Base-by-base conservation (phyloP, 768 basidiomycete species). In the Amanita exitialis region DNA sequence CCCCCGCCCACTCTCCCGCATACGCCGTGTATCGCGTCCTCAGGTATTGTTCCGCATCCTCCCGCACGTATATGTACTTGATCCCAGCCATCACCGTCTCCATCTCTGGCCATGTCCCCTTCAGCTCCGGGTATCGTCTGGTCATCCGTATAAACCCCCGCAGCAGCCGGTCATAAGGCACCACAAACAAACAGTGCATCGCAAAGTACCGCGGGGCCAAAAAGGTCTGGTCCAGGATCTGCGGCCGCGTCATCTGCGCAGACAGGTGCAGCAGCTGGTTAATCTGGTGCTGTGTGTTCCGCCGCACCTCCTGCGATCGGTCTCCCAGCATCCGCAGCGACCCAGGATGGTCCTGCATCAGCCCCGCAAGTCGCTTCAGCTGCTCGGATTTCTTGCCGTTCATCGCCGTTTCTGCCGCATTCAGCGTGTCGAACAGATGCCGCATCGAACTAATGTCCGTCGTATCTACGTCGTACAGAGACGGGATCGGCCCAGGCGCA, bases 131-230 rank as follows among this genome's bases (percentile, higher is more conserved):
- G 37, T 51, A 57, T 13, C 59, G 54, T 16, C 55, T 27, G n/a
- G 62, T 28, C 7, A 61, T 44, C 44, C 58, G 62, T n/a, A 63
- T 47, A 44, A 62, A 62, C 8, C 54, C 46, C 44, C 59, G 52
- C 44, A 62, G 54, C 30, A 61, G 47, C 10, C 59, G 57, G 45
- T 62, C 59, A 44, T 62, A 62, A 4, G 62, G 62, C 3, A 62
- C 55, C n/a, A 65, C 46, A 41, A 56, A 59, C 38, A 61, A 57
- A 25, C 56, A 35, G 5, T 53, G 53, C 15, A 39, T 47, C 3
- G 55, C 43, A 47, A 65, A 65, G 21, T 60, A 28, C 15, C 49
- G 45, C 13, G 28, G 52, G 18, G 57, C 61, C 3, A 57, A 35
- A 35, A 56, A 54, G 6, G 44, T 45, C 1, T 45, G 39, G 18